These are phyloP conservation scores for Xylariaceae sp. DNA, from an alignment of 2,329 filamentous ascomycete species.

Conservation along the genomic window DNA sequence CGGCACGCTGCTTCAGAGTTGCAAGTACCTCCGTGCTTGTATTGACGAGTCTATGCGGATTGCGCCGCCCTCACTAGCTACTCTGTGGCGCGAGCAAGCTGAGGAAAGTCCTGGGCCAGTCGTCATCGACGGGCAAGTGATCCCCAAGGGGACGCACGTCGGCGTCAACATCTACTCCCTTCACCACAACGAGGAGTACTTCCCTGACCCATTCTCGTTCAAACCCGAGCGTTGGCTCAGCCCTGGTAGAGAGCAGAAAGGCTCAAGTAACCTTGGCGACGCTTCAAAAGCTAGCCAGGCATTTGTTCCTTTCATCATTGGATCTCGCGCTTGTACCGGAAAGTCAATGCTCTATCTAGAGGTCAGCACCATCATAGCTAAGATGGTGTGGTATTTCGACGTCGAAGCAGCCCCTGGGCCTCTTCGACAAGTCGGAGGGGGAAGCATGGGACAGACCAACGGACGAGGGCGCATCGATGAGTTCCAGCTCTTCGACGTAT, in stretches of 20 bases:
- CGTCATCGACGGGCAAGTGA: constrained; percentile 10
- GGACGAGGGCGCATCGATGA: constrained; percentile 8
- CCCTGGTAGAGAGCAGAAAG: neutral
- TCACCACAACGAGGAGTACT: constrained; percentile 12
- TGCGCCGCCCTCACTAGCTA: constrained; percentile 8
- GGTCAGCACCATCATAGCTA: constrained; percentile 8
- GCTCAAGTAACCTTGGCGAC: constrained; percentile 1
- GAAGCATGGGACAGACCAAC: constrained; percentile 4
- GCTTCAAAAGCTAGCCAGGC: constrained; percentile 3
- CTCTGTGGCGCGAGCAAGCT: constrained; percentile 11
- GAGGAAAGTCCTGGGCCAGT: constrained; percentile 8
- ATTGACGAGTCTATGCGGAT: constrained; percentile 14
- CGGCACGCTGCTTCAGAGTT: constrained; percentile 9
- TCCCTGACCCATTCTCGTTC: constrained; percentile 10
- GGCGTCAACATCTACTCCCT: constrained; percentile 12
- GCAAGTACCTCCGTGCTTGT: constrained; percentile 16
- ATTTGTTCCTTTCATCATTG: constrained; percentile 10
- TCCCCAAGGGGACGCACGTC: constrained; percentile 10
- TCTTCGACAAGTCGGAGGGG: constrained; percentile 7
- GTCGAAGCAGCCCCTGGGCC: constrained; percentile 9
- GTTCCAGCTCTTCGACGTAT: constrained; percentile 12
- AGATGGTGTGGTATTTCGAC: constrained; percentile 13
- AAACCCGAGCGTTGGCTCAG: constrained; percentile 15
- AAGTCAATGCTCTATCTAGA: constrained; percentile 14
- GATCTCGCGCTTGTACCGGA: constrained; percentile 10